Evolutionary conservation across 768 basidiomycete species (phyloP).

Genomic region (Leccinum arenicola): DNA sequence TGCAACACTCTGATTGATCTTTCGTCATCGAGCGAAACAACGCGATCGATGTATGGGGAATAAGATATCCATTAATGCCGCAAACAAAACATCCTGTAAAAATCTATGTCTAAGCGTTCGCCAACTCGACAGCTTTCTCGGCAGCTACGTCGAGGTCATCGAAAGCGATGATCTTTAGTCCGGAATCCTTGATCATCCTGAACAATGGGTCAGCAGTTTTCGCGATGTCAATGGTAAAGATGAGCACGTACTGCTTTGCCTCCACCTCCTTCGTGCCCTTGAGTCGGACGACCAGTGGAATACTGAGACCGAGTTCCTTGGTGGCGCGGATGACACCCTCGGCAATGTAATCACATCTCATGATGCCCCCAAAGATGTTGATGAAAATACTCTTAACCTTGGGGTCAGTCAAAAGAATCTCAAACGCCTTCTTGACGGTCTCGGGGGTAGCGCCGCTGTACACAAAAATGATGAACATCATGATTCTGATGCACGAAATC

Average conservation of each 20-base stretch:
- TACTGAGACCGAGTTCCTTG: constrained; percentile 78
- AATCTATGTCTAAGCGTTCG: constrained; percentile 41
- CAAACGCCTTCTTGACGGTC: constrained; percentile 99
- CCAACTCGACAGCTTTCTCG: constrained; percentile 71
- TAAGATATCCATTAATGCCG: constrained; percentile 13
- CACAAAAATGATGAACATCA: background rate
- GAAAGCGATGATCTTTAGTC: constrained; percentile 89
- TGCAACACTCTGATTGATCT: constrained; percentile 19
- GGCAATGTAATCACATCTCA: constrained; percentile 98
- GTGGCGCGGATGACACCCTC: constrained; percentile 99
- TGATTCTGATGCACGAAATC: constrained; percentile 1
- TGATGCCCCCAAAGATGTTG: constrained; percentile 97
- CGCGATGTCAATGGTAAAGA: background rate
- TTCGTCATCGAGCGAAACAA: constrained; percentile 2
- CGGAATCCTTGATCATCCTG: constrained; percentile 92
- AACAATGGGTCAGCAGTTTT: constrained; percentile 4
- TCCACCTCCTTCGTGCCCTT: constrained; percentile 97
- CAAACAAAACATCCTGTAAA: constrained; percentile 18
- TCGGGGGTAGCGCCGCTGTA: constrained; percentile 94
- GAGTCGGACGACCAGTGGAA: constrained; percentile 90
- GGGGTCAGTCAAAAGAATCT: constrained; percentile 85
- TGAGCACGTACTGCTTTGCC: constrained; percentile 78
- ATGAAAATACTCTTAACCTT: constrained; percentile 99
- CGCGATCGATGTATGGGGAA: background rate
- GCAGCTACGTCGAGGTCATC: constrained; percentile 94